Conservation (phyloP, 305 asterid genomes). For the Fraxinus sp. region DNA sequence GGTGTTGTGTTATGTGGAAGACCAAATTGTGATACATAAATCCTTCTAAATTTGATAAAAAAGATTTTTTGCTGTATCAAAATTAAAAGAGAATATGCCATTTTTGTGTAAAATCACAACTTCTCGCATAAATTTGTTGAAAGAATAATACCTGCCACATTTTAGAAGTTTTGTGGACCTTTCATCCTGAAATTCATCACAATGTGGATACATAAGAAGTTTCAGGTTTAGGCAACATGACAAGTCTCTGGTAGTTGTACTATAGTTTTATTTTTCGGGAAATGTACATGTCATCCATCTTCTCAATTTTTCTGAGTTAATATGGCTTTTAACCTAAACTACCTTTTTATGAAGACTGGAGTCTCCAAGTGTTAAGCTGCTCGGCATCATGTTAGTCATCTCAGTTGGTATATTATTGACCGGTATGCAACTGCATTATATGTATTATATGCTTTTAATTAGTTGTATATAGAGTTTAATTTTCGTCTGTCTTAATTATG, state of each 20-base stretch:
- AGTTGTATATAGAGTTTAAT: background rate
- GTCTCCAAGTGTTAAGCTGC: conserved; percentile 89
- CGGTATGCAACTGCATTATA: conserved; percentile 44
- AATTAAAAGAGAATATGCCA: background rate
- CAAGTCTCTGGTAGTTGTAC: background rate
- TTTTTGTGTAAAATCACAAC: background rate
- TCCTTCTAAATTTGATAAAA: background rate
- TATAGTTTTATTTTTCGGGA: background rate
- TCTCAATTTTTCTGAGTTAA: conserved; percentile 11
- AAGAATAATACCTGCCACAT: background rate
- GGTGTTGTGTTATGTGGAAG: background rate
- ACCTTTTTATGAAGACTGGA: conserved; percentile 66
- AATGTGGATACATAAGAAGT: background rate
- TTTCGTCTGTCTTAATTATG: background rate
- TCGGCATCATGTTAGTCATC: conserved; percentile 77
- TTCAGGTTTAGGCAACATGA: background rate
- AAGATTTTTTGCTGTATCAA: background rate
- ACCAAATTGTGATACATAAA: background rate
- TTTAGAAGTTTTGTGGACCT: background rate
- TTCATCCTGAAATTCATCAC: background rate
- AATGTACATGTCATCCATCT: conserved; percentile 4
- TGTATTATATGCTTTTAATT: background rate
- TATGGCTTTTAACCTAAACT: conserved; percentile 31
- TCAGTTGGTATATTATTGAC: conserved; percentile 86
- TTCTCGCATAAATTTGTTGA: background rate